phyloP scores from a whole-genome alignment of 169 alveolate species.

The Eimeria maxima region DNA sequence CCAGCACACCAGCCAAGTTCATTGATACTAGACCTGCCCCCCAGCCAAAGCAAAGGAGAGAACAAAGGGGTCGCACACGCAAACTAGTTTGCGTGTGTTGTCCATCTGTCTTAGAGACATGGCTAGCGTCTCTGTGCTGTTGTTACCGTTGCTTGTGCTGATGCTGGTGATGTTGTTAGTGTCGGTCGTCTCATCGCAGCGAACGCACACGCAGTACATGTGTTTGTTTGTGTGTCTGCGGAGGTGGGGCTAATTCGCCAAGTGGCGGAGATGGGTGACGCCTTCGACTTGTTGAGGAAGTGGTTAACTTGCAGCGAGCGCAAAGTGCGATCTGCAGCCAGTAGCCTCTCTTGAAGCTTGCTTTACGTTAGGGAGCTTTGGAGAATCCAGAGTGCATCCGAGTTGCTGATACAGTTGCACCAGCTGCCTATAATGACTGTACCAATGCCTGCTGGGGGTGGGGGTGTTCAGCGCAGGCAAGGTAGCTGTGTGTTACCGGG shows the following conservation, averaged over 20 bases:
- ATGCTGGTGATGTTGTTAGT: not conserved
- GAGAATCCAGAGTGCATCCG: not conserved
- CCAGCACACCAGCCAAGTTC: not conserved
- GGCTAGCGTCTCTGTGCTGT: not conserved
- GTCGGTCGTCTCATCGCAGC: not conserved
- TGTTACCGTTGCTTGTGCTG: not conserved
- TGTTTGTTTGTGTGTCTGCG: not conserved
- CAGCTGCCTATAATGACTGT: not conserved
- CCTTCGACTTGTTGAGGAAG: conserved; percentile 78
- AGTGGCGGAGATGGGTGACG: conserved; percentile 83
- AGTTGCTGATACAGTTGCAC: not conserved
- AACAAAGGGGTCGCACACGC: not conserved
- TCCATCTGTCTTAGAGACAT: not conserved
- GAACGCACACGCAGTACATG: not conserved
- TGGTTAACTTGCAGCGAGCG: conserved; percentile 86
- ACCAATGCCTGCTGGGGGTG: not conserved
- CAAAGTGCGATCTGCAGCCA: conserved; percentile 79
- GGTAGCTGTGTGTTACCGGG: not conserved
- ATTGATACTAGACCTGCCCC: not conserved
- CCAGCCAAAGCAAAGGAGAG: not conserved
- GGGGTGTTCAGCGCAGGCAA: not conserved
- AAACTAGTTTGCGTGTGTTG: not conserved
- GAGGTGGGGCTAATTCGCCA: conserved; percentile 62
- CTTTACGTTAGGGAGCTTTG: not conserved
- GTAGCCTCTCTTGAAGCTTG: not conserved